Base-by-base conservation (phyloP, 352 stramenopile species). In the Phytophthora citricola region DNA sequence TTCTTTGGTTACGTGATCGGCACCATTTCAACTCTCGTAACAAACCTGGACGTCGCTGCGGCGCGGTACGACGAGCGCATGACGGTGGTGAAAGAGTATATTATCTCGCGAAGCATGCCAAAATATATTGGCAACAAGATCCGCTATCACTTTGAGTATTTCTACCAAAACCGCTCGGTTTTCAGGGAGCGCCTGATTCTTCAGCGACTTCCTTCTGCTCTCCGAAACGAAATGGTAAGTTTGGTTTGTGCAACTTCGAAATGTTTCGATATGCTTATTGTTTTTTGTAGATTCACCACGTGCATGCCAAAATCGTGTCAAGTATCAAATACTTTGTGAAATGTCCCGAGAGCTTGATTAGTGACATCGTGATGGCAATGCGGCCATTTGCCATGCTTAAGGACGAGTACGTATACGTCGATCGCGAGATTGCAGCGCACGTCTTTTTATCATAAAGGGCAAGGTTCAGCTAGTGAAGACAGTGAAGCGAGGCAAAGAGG, bases 1-100 rank as follows among this genome's bases (percentile, higher is more conserved):
- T 94, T 94, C 66, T 96, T 96, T 68, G 88, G 88, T 12, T 96
- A 94, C 47, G 79, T 96, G 17, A 88, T 96, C 41, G 88, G 86
- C 6, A 94, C 86, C 29, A 94, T 96, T 69, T 90, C 84, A 9
- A 71, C 71, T 26, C 79, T 96, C 10, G 85, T 96, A 1, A 87
- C 87, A 5, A 96, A 96, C 57, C 64, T 96, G 10, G 74, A 96
- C 50, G 85, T 92, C 29, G 61, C 81, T 6, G 83, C 80, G 0
- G 78, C 84, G 9, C 79, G 91, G 6, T 91, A 93, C 46, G 83
- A 94, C 29, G 76, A 92, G 54, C 85, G 84, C 17, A 87, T 96
- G 81, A 90, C 79, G 15, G 71, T 79, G 11, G 75, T 96, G n/a
- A 94, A 94, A 57, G 88, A 96, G 58, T 96, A 94, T 51, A 89